phyloP scores from a whole-genome alignment of 768 basidiomycete genomes.

The Mycena metata region DNA sequence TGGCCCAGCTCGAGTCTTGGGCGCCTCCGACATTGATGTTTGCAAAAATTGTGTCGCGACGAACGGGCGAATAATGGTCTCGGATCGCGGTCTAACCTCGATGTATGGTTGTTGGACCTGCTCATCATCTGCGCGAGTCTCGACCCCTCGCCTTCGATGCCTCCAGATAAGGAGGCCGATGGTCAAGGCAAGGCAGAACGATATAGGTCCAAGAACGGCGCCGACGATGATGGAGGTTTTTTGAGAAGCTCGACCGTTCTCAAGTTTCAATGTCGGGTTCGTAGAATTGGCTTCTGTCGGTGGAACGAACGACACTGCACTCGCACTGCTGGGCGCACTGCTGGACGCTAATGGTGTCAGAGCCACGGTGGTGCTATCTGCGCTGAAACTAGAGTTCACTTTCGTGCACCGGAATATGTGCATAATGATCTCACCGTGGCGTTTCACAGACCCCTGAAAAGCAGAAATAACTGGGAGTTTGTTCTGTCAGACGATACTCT shows the following conservation, averaged over 20 bases:
- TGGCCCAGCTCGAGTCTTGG: neutral
- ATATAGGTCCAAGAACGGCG: neutral
- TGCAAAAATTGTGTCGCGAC: neutral
- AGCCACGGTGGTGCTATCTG: neutral
- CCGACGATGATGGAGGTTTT: slow-evolving; percentile 1
- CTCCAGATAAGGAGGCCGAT: slow-evolving; percentile 12
- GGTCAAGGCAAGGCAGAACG: neutral
- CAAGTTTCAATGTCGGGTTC: neutral
- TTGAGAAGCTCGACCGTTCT: neutral
- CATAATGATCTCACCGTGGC: neutral
- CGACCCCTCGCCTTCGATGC: neutral
- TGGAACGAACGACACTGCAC: neutral
- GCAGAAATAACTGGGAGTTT: neutral
- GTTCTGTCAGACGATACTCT: neutral
- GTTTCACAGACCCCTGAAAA: slow-evolving; percentile 14
- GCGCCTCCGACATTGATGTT: neutral
- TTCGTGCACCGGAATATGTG: neutral
- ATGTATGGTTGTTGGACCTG: neutral
- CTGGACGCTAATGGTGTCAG: neutral
- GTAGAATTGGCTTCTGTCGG: neutral
- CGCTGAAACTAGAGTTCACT: neutral
- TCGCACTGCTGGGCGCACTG: neutral
- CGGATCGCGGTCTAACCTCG: neutral
- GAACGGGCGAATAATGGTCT: neutral
- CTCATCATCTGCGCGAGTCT: neutral